A percentile compares a stretch with the other conserved stretches of the same genome.
Evolutionary conservation across 2,329 filamentous ascomycete genomes (phyloP).

Genomic region (Alternaria sp.): DNA sequence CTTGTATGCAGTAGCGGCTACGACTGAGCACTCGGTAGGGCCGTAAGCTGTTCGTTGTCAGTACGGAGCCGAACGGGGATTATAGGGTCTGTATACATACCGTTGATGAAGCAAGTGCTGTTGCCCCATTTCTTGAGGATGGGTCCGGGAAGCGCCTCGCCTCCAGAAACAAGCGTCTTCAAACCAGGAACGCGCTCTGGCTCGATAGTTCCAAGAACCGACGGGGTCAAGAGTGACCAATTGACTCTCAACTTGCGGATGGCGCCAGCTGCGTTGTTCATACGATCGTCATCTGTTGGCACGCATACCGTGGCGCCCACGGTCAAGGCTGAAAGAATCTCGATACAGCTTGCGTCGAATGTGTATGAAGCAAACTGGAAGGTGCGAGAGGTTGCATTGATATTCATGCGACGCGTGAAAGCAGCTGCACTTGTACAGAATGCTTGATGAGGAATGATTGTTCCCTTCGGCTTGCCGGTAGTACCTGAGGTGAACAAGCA

Average conservation of each 20-base stretch:
- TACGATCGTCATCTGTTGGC: constrained; percentile 60
- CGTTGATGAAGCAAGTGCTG: constrained; percentile 53
- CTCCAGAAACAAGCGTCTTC: constrained; percentile 53
- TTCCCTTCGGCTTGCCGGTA: constrained; percentile 60
- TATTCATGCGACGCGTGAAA: constrained; percentile 46
- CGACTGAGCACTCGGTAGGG: constrained; percentile 41
- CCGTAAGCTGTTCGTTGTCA: constrained; percentile 33
- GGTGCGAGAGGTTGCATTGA: constrained; percentile 62
- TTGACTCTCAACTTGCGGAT: constrained; percentile 38
- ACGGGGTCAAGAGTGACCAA: constrained; percentile 41
- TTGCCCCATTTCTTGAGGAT: constrained; percentile 54
- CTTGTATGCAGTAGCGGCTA: constrained; percentile 32
- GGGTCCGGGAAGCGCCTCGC: constrained; percentile 50
- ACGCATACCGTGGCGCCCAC: constrained; percentile 61
- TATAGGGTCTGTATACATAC: constrained; percentile 38
- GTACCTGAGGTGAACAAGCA: constrained; percentile 61
- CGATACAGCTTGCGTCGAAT: constrained; percentile 62
- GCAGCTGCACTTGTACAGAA: constrained; percentile 56
- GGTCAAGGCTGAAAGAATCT: constrained; percentile 60
- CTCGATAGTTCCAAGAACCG: constrained; percentile 48
- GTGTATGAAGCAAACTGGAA: constrained; percentile 59
- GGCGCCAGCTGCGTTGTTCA: constrained; percentile 59
- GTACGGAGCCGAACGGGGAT: neutral
- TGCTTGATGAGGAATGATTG: constrained; percentile 67
- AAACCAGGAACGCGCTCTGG: constrained; percentile 50